Percentiles rank a stretch among this genome's conserved stretches.
Conservation (phyloP, 768 basidiomycete species). For the Leccinum truebloodii region DNA sequence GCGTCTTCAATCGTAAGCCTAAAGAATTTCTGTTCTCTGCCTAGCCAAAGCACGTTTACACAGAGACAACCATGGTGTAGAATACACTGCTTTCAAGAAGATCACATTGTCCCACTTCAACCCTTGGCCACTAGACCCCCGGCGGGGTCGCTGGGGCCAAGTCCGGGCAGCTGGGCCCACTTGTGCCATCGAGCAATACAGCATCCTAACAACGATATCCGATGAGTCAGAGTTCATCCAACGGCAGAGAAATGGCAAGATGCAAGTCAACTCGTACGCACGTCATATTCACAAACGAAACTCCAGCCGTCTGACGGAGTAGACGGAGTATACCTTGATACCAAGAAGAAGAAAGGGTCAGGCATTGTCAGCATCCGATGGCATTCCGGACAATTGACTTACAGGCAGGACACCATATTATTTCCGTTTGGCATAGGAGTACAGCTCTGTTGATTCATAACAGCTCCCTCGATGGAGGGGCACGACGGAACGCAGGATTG, state of each 20-base stretch:
- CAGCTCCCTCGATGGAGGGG: not conserved
- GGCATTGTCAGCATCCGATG: not conserved
- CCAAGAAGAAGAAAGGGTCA: not conserved
- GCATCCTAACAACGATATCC: not conserved
- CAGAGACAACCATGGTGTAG: not conserved
- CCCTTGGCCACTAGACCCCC: not conserved
- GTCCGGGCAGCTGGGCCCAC: too few relatives aligned
- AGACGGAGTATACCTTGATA: not conserved
- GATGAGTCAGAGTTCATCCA: not conserved
- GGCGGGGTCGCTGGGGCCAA: too few relatives aligned
- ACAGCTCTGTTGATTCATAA: not conserved
- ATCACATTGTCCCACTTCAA: not conserved
- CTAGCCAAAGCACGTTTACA: not conserved
- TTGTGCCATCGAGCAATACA: too few relatives aligned
- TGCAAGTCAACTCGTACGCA: slow-evolving; percentile 1
- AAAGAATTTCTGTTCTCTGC: not conserved
- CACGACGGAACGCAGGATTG: not conserved
- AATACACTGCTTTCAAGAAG: not conserved
- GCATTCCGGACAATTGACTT: not conserved
- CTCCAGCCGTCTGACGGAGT: not conserved
- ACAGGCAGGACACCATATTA: not conserved
- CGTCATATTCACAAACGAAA: not conserved
- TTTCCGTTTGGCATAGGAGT: too few relatives aligned
- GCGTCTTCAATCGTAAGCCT: not conserved
- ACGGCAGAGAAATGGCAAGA: not conserved